Base-by-base conservation (phyloP, 140 eudicot species). In the Erigeron philadelphicus region DNA sequence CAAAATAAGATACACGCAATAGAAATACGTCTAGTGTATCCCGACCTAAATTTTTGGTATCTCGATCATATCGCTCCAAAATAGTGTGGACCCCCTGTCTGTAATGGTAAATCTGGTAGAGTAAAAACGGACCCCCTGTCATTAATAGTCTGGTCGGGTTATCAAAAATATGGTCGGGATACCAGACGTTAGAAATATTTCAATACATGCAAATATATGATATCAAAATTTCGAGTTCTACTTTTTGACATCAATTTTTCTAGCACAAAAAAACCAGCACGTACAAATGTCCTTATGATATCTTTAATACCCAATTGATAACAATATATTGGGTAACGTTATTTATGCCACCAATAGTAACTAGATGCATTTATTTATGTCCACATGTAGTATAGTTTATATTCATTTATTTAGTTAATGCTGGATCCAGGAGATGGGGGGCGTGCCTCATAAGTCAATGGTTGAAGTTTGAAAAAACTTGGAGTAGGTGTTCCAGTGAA, bases 351-450 rank as follows among this genome's bases (percentile, higher is more conserved):
- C 67, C 17, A n/a, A 1, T 53, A 70, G 23, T 9, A 17, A 48
- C 65, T 64, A 56, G 63, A 3, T 76, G 80, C 71, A 61, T 60
- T 76, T 8, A 61, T 50, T 42, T 57, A 58, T 74, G 50, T 54
- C 66, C 72, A 68, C 67, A 67, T 79, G 72, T 46, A 66, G 18
- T 68, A 61, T 61, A 64, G 52, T n/a, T n/a, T n/a, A n/a, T 64
- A 52, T 60, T 68, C 79, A 79, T 31, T n/a, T 31, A 19, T 73
- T 49, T 25, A 77, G 41, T 40, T 12, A 55, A 54, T 74, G 82
- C 78, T 66, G 75, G 81, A 75, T 74, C 77, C 66, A 74, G 73
- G 77, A 67, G 70, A 21, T 21, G 76, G 58, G 35, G 74, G 70
- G 70, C 4, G 38, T 31, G 48, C 25, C 67, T 72, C 82, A 56